Evolutionary conservation across 2,329 filamentous ascomycete genomes (phyloP).

Genomic region (Atkinsonella texensis): DNA sequence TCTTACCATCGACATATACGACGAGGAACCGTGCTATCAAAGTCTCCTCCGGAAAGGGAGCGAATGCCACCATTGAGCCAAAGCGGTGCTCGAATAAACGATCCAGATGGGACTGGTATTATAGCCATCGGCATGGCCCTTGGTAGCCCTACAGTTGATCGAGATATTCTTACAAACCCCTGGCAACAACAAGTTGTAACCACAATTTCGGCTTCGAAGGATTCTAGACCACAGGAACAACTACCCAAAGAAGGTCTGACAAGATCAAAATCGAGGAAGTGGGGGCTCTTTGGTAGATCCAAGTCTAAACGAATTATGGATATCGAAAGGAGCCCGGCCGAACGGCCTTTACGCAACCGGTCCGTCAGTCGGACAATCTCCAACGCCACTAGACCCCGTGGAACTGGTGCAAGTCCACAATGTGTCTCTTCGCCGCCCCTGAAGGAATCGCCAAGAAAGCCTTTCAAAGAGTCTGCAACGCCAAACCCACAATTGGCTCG

Average conservation of each 20-base stretch:
- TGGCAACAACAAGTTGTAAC: constrained; percentile 17
- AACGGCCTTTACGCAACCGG: neutral
- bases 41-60: constrained; percentile 24
- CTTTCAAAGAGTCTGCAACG: neutral
- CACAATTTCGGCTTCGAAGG: constrained; percentile 13
- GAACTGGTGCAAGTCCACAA: neutral
- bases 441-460: neutral
- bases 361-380: neutral
- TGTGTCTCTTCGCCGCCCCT: neutral
- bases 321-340: constrained; percentile 8
- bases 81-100: constrained; percentile 14
- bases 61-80: neutral
- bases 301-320: constrained; percentile 20
- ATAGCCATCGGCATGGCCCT: constrained; percentile 60
- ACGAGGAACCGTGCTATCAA: constrained; percentile 12
- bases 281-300: constrained; percentile 43
- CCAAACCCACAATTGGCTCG: neutral
- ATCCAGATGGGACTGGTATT: constrained; percentile 16
- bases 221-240: constrained; percentile 9
- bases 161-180: constrained; percentile 14
- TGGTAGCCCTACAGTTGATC: constrained; percentile 50
- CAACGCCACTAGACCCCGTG: neutral
- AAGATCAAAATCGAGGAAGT: constrained; percentile 41
- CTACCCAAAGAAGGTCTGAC: constrained; percentile 9
- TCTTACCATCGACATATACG: constrained; percentile 1